Base-by-base conservation (phyloP, 345 rosid species). In the Brassica incana region DNA sequence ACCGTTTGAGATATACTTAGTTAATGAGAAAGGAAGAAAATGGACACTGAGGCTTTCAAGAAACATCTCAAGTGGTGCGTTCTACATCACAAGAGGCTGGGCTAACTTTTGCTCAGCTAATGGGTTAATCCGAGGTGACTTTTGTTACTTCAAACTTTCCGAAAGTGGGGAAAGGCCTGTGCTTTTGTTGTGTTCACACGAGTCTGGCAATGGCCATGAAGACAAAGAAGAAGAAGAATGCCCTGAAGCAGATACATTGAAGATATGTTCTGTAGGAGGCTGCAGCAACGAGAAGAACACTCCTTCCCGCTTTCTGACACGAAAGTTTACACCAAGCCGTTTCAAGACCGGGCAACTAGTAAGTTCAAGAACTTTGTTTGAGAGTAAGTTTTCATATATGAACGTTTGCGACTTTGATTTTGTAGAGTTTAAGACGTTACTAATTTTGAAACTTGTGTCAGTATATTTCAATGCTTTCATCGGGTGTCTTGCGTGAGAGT, bases 11-110 rank as follows among this genome's bases (percentile, higher is more conserved):
- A 74, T 80, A 64, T 58, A 80, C 52, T 6, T 80, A 12, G 71
- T 20, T 6, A 74, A 80, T 12, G 71, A 50, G 66, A 9, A 62
- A 15, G 78, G 78, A 48, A 69, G 83, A 74, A 74, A 6, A 62
- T 63, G 83, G 78, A 62, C 66, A 5, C 12, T 74, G 71, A 2
- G 27, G 12, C 66, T 74, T 69, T n/a, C 78, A 0, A 69, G 14
- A 68, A 80, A 80, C 78, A 62, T 0, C 9, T 68, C 83, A 69
- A 80, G 18, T 50, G 50, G 71, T 80, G 78, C 36, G 59, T 80
- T 68, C 62, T 74, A 74, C 65, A 79, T 79, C 71, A 68, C 75
- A 79, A 48, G 27, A 48, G 78, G 82, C 25, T 79, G 82, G 82
- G 2, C 3, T 9, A 69, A 61, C 27, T 74, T 79, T 16, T 79